Evolutionary conservation across 2,329 filamentous ascomycete genomes (phyloP).

Genomic region (Epichloe festucae): DNA sequence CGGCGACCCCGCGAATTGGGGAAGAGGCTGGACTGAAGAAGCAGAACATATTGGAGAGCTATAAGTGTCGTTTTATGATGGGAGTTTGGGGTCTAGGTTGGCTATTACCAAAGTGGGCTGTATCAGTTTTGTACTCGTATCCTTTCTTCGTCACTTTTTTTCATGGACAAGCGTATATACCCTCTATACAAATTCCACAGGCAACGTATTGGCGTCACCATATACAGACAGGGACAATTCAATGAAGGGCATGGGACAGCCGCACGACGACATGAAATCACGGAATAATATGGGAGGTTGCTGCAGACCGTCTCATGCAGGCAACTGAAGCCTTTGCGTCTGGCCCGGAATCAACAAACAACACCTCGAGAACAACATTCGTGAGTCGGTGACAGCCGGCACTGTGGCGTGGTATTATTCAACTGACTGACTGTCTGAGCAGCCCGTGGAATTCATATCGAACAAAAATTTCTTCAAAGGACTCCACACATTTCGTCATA

Average conservation of each 20-base stretch:
- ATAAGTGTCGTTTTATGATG: constrained; percentile 9
- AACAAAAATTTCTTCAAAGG: neutral
- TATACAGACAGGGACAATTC: too few relatives aligned
- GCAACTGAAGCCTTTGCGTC: too few relatives aligned
- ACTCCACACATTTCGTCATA: neutral
- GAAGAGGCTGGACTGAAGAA: constrained; percentile 12
- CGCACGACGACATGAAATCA: too few relatives aligned
- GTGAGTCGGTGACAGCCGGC: neutral
- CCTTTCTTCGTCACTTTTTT: neutral
- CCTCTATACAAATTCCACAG: too few relatives aligned
- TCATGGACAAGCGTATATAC: neutral
- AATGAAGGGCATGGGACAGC: too few relatives aligned
- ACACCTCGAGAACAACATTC: too few relatives aligned
- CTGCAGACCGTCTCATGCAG: too few relatives aligned
- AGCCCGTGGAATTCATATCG: neutral
- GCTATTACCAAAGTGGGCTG: neutral
- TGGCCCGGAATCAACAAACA: neutral
- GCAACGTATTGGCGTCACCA: too few relatives aligned
- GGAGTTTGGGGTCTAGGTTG: neutral
- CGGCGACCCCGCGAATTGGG: constrained; percentile 59
- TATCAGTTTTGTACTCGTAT: neutral
- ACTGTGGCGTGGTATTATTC: neutral
- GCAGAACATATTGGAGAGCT: constrained; percentile 18
- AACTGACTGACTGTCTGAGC: neutral
- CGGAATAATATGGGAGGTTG: too few relatives aligned